phyloP scores from a whole-genome alignment of 2,329 filamentous ascomycete genomes.

The Aspergillus melleus region DNA sequence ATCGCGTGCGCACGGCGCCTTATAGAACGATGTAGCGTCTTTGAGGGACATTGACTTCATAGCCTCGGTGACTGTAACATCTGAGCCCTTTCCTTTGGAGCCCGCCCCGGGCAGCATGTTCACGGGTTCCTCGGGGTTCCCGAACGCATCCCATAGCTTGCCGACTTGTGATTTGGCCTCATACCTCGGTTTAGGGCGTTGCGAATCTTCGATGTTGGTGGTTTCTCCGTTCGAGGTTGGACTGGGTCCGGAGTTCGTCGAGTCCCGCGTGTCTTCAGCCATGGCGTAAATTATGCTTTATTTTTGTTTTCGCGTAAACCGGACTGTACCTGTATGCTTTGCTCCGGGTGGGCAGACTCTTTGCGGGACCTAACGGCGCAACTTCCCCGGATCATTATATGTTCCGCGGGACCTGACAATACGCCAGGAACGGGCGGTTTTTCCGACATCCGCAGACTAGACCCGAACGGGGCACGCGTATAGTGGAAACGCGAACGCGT shows the following conservation, averaged over 20 bases:
- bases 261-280: constrained; percentile 41
- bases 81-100: constrained; percentile 49
- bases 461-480: constrained; percentile 24
- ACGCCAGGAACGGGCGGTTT: constrained; percentile 12
- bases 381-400: constrained; percentile 8
- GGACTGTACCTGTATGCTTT: no score
- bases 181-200: constrained; percentile 39
- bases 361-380: constrained; percentile 13
- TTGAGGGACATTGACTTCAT: constrained; percentile 49
- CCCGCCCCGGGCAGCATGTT: constrained; percentile 59
- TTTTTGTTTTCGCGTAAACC: neutral
- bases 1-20: constrained; percentile 80
- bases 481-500: constrained; percentile 40
- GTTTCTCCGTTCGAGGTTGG: constrained; percentile 18
- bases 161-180: constrained; percentile 48
- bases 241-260: constrained; percentile 13
- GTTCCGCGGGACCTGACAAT: constrained; percentile 6
- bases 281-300: constrained; percentile 26
- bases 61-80: constrained; percentile 43
- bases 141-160: constrained; percentile 51
- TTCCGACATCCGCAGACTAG: constrained; percentile 18
- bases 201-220: constrained; percentile 15
- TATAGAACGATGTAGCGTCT: constrained; percentile 64
- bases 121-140: constrained; percentile 50
- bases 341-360: constrained; percentile 2